Base-by-base conservation (phyloP, 1,284 basidiomycete species). In the Ustilago bromivora region DNA sequence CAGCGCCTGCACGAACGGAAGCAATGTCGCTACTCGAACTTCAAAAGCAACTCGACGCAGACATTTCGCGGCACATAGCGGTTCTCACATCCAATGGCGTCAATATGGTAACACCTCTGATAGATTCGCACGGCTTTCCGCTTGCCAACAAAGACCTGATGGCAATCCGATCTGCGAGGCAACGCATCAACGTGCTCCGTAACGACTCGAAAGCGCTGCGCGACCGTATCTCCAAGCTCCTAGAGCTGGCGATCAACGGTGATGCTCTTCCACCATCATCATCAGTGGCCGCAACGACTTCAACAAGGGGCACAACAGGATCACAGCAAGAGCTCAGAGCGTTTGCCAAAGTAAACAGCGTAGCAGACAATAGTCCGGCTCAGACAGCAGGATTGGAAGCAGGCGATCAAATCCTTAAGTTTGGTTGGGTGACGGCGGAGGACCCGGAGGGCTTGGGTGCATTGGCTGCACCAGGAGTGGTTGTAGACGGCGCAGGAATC, bases 41-140 rank as follows among this genome's bases (percentile, higher is more conserved):
- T 1, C 54, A 62, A 43, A 76, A 79, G 51, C 66, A 75, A 57
- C 53, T 82, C 47, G 74, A 78, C n/a, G 57, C 41, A 12, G 65
- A 74, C 55, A 57, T 76, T 15, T 57, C 71, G 3, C 67, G 63
- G 6, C 69, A 80, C 52, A 54, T 68, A 56, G 46, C 57, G 2
- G 58, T 67, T 0, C 67, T 82, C 36, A 51, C 54, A 5, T 55
- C 65, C 11, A 79, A 83, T 43, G 71, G 64, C 23, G 73, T 78
- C 38, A 57, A 57, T 34, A 73, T 79, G 72, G 60, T 49, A 7
- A 78, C 78, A 0, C 70, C 73, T 0, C 57, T 83, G 34, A 46
- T 83, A 28, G 81, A 83, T 40, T 55, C 66, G 5, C 68, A 83
- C 12, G 80, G 79, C 35, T 83, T 83, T 31, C 81, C 81, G 2